These are phyloP conservation scores for Galeopsis tetrahit DNA, from an alignment of 257 asterid species.

Conservation along the genomic window DNA sequence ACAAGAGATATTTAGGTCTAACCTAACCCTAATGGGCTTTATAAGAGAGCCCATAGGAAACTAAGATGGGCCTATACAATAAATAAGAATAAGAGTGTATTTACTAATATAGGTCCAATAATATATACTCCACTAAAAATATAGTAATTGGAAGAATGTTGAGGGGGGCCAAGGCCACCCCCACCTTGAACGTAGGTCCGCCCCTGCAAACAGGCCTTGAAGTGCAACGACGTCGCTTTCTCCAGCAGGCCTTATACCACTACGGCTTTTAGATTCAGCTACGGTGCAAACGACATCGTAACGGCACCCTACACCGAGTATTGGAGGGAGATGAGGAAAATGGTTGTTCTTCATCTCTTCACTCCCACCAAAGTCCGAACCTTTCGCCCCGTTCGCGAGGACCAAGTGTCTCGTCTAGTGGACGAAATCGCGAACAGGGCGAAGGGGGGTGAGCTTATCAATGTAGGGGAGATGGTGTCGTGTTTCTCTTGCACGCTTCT, in stretches of 20 bases:
- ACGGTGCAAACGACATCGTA: constrained; percentile 7
- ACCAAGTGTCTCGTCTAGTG: not conserved
- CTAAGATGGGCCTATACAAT: too few species aligned
- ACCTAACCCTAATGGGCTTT: too few species aligned
- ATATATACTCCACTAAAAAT: too few species aligned
- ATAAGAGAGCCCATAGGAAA: too few species aligned
- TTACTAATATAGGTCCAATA: too few species aligned
- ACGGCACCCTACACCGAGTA: not conserved
- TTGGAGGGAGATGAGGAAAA: constrained; percentile 24
- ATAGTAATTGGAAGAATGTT: too few species aligned
- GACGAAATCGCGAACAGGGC: not conserved
- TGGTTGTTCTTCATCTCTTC: constrained; percentile 25
- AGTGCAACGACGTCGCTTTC: constrained; percentile 8
- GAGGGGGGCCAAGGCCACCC: too few species aligned
- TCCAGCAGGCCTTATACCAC: constrained; percentile 2
- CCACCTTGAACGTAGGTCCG: too few species aligned
- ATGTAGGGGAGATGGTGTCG: not conserved
- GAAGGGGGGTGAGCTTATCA: not conserved
- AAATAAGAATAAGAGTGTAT: too few species aligned
- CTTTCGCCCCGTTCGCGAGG: constrained; percentile 8
- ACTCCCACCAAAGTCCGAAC: not conserved
- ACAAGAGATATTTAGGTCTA: too few species aligned
- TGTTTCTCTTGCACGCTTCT: constrained; percentile 1
- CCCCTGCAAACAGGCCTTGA: constrained; percentile 19
- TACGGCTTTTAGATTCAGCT: not conserved